Base-by-base conservation (phyloP, 305 asterid species). In the Rubia peregrina region DNA sequence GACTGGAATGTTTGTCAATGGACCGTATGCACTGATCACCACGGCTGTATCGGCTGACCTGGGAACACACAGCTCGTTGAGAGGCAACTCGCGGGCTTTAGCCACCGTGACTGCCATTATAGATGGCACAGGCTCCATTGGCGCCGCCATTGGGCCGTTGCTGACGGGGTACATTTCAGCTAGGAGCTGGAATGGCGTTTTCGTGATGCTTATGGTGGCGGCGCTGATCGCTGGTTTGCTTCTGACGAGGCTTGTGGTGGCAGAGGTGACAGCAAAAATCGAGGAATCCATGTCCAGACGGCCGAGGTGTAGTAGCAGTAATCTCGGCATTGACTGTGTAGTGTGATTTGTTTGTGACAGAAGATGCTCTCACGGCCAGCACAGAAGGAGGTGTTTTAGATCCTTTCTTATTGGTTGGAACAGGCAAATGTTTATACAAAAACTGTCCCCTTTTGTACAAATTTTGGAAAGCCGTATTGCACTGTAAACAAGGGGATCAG, bases 41-140 rank as follows among this genome's bases (percentile, higher is more conserved):
- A 94, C 99, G 0, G 96, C 99, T 2, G 98, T 92, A 21, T 92
- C 98, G 26, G 87, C 98, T n/a, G 98, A 92, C 79, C 82, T 92
- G 70, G 99, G 99, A 72, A 91, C 97, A 57, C 99, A 94, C 73
- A 85, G 91, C 78, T 89, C 96, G 19, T 68, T 94, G 80, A 94
- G 77, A 80, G 97, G 93, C 65, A 91, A 89, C 67, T 73, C 96
- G 2, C 70, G 93, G 62, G 99, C 97, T 7, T 73, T 94, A 10
- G 99, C 97, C 71, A 94, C 97, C 0, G 99, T 94, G 1, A 91
- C 97, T 1, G 96, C 97, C 16, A 94, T 91, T 70, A 94, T 94
- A 2, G 99, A 94, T 33, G 99, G 97, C 46, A 92, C 98, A 0
- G 98, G 98, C 19, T 92, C 98, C 3, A 85, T 92, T 11, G 98